Evolutionary conservation across 2,329 filamentous ascomycete species (phyloP).

Genomic region (Botrytis elliptica): DNA sequence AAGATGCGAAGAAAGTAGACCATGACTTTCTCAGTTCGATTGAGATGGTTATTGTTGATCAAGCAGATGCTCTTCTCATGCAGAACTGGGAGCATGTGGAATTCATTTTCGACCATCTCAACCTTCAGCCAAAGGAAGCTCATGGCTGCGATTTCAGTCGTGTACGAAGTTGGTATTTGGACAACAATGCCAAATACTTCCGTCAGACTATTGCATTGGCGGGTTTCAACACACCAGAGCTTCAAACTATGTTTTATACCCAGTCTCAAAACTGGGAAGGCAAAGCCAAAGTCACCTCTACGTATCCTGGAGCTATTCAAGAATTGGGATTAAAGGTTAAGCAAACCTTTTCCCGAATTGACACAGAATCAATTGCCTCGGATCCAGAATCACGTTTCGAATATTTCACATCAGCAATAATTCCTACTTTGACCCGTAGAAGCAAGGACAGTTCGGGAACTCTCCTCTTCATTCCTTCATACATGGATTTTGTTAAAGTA

Average conservation of each 20-base stretch:
- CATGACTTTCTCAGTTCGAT: conserved; percentile 92
- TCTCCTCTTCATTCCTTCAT: conserved; percentile 86
- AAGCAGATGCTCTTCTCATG: conserved; percentile 91
- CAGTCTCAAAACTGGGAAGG: conserved; percentile 80
- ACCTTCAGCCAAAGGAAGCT: conserved; percentile 82
- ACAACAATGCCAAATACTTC: conserved; percentile 74
- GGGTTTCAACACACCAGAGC: conserved; percentile 83
- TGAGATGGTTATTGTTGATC: conserved; percentile 85
- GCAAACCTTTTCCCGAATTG: conserved; percentile 89
- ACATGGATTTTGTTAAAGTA: conserved; percentile 91
- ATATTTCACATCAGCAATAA: conserved; percentile 80
- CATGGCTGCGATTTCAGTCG: conserved; percentile 94
- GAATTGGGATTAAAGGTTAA: conserved; percentile 69
- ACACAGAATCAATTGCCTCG: conserved; percentile 63
- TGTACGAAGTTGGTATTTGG: conserved; percentile 89
- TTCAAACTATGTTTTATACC: conserved; percentile 73
- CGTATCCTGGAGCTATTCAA: conserved; percentile 69
- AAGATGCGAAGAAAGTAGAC: conserved; percentile 66
- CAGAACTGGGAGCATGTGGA: conserved; percentile 98
- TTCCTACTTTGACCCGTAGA: conserved; percentile 72
- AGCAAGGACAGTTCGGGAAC: conserved; percentile 67
- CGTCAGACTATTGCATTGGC: conserved; percentile 83
- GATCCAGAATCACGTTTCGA: conserved; percentile 90
- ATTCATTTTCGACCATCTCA: conserved; percentile 87
- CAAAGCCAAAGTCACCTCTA: conserved; percentile 68